Evolutionary conservation across 2,329 filamentous ascomycete species (phyloP).

Genomic region (Beauveria scarabaeidicola): DNA sequence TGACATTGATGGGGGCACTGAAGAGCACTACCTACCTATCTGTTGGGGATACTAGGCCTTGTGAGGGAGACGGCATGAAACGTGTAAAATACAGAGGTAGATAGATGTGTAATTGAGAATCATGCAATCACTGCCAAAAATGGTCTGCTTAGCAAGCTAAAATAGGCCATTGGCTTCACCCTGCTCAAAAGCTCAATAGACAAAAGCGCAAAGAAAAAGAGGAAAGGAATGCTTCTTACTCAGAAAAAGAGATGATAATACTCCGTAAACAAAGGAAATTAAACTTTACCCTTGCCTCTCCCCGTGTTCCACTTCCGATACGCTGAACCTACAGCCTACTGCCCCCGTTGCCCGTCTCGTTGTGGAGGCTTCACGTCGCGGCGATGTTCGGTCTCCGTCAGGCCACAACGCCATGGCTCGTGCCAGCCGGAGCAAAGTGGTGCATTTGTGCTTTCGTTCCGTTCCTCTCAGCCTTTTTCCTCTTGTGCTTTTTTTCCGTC

Average conservation of each 20-base stretch:
- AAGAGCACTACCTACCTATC: too few species aligned
- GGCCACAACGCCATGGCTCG: background rate
- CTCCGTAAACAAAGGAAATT: too few species aligned
- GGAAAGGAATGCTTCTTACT: too few species aligned
- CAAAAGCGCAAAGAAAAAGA: background rate
- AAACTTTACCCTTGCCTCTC: too few species aligned
- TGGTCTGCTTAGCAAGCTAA: background rate
- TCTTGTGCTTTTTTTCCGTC: background rate
- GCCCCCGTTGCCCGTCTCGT: background rate
- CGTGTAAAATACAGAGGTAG: background rate
- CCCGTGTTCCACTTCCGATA: background rate
- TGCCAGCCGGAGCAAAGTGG: constrained; percentile 1
- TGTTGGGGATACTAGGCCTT: too few species aligned
- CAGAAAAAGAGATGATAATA: too few species aligned
- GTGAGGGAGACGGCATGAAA: background rate
- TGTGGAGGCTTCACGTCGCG: background rate
- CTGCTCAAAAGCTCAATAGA: background rate
- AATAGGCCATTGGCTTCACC: background rate
- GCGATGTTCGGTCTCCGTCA: constrained; percentile 7
- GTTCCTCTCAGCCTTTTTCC: background rate
- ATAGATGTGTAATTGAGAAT: background rate
- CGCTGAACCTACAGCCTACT: background rate
- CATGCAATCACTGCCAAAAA: too few species aligned
- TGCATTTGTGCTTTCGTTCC: background rate
- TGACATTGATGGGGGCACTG: background rate